Evolutionary conservation across 2,329 filamentous ascomycete genomes (phyloP), one percentile per base, ranked within the genome.

Genomic region (Pezicula rhizophila): DNA sequence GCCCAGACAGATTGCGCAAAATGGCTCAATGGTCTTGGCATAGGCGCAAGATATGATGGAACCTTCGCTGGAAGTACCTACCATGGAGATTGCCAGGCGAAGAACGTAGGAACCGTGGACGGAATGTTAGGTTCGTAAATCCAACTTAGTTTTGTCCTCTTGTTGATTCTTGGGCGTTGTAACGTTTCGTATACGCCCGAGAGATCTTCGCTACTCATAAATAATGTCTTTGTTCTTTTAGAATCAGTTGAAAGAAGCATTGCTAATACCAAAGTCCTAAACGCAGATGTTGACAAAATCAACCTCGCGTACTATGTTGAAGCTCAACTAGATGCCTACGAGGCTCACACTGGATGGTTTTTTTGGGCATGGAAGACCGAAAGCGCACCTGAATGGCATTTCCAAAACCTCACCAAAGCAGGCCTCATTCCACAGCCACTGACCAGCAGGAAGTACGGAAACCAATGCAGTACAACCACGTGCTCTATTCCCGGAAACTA

Each of bases 1-100:
- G 65, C 64, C 5, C 71, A 68, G 42, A 70, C 70, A 40, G 67
- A 72, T 52, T 73, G 69, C 53, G 69, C 66, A 14, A 64, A 72
- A 51, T 76, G 65, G 59, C 56, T 72, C 37, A 80, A 80, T 52
- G 80, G 83, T 38, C 76, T 76, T 43, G 78, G 77, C 5, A 68
- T 77, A 40, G 82, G 81, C 15, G 75, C 81, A n/a, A 74, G 84
- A 33, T 68, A 71, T 49, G 68, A 73, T 48, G 68, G 66, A 2
- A 65, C 62, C 5, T 65, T 67, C 1, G 53, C 63, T 1, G 63
- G 62, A 2, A 66, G 64, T 6, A 53, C 49, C 4, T 61, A 56
- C 18, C 59, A 58, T 6, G 60, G 62, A 4, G 63, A 63, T 43
- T 73, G 70, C 49, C 64, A 71, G 26, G 68, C 63, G 38, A 65